Evolutionary conservation across 345 rosid species (phyloP).

Genomic region (Nephelium lappaceum): DNA sequence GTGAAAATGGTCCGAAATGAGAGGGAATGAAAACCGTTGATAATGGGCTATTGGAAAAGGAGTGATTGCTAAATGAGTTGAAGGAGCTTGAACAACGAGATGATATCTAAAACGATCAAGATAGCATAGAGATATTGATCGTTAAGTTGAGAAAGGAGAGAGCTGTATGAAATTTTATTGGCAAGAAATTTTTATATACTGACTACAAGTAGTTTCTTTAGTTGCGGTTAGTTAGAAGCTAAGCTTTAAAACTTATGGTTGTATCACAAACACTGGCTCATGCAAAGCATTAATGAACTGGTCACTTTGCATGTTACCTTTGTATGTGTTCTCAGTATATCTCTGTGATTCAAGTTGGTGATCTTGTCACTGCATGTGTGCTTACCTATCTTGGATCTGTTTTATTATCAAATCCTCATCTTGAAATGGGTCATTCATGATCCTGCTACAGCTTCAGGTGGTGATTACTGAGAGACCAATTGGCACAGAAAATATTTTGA

Average conservation of each 20-base stretch:
- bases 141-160: neutral
- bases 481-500: neutral
- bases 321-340: neutral
- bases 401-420: neutral
- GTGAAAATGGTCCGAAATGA: neutral
- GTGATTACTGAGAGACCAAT: conserved; percentile 8
- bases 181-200: neutral
- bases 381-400: neutral
- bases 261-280: neutral
- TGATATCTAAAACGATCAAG: neutral
- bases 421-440: neutral
- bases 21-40: neutral
- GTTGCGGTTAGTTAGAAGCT: neutral
- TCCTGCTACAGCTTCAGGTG: conserved; percentile 10
- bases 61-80: neutral
- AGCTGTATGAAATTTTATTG: neutral
- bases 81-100: neutral
- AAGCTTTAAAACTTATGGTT: neutral
- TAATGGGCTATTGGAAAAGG: neutral
- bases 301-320: neutral
- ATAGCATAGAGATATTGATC: neutral
- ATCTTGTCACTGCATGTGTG: neutral
- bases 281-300: neutral
- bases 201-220: neutral
- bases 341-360: neutral